A percentile compares a stretch with the other conserved stretches of the same genome.
Conservation (phyloP, 768 basidiomycete genomes). For the Auricularia sp. region DNA sequence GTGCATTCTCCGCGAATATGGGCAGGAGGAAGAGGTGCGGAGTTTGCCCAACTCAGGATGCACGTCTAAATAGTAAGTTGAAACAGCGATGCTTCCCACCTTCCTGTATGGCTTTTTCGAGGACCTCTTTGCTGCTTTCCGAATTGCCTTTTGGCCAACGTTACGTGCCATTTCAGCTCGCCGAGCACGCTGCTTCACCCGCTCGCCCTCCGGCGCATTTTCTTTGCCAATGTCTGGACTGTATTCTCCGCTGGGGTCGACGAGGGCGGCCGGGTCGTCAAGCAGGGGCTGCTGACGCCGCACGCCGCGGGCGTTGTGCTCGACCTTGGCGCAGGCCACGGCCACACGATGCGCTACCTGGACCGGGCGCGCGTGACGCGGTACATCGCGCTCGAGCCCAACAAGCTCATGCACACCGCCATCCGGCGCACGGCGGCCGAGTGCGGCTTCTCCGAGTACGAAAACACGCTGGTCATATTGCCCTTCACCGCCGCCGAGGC, state of each 20-base stretch:
- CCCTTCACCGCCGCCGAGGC: slow-evolving; percentile 55
- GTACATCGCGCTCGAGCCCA: slow-evolving; percentile 70
- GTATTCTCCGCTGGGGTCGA: slow-evolving; percentile 41
- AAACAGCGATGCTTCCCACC: not conserved
- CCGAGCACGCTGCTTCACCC: slow-evolving; percentile 43
- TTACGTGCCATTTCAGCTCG: slow-evolving; percentile 26
- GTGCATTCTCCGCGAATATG: too few relatives aligned
- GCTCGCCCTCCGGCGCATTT: slow-evolving; percentile 35
- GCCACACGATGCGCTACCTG: slow-evolving; percentile 55
- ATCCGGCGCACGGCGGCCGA: slow-evolving; percentile 40
- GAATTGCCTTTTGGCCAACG: slow-evolving; percentile 34
- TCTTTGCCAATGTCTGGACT: slow-evolving; percentile 52
- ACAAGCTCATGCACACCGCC: slow-evolving; percentile 47
- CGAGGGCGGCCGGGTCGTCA: slow-evolving; percentile 28
- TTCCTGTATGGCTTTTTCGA: not conserved
- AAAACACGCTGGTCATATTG: slow-evolving; percentile 48
- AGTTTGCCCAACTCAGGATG: too few relatives aligned
- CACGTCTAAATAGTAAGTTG: too few relatives aligned
- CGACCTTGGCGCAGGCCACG: slow-evolving; percentile 36
- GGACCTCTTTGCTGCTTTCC: not conserved
- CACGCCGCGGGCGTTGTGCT: not conserved
- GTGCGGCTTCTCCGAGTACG: slow-evolving; percentile 43
- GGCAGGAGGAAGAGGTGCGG: too few relatives aligned
- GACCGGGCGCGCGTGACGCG: slow-evolving; percentile 42
- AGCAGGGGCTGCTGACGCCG: slow-evolving; percentile 39